phyloP scores from a whole-genome alignment of 192 early-diverging fungal genomes.

The Phycomyces blakesleeanus region DNA sequence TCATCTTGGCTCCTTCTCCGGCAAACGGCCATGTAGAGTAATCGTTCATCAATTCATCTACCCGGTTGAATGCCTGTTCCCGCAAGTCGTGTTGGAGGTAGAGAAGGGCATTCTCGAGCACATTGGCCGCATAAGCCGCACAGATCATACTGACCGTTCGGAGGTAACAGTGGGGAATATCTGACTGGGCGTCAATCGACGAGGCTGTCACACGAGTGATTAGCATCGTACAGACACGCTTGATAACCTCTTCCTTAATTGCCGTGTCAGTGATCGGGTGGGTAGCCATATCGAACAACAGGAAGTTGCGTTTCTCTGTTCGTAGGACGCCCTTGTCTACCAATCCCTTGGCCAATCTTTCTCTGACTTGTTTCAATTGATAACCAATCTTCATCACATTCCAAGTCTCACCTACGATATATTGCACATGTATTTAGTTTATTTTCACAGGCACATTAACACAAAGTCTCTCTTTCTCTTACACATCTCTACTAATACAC shows the following conservation, averaged over 20 bases:
- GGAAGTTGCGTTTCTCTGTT: constrained; percentile 93
- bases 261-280: constrained; percentile 89
- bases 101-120: constrained; percentile 92
- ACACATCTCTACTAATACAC: too few relatives aligned
- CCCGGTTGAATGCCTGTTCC: constrained; percentile 83
- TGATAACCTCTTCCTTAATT: constrained; percentile 85
- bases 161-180: constrained; percentile 54
- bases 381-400: constrained; percentile 95
- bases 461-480: too few relatives aligned
- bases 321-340: constrained; percentile 98
- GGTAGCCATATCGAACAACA: constrained; percentile 97
- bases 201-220: constrained; percentile 61
- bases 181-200: constrained; percentile 50
- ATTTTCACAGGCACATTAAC: too few relatives aligned
- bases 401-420: constrained; percentile 89
- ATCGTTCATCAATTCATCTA: constrained; percentile 87
- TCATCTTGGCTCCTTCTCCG: constrained; percentile 49
- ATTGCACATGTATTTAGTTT: too few relatives aligned
- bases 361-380: constrained; percentile 96
- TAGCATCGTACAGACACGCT: constrained; percentile 75
- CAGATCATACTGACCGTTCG: constrained; percentile 88
- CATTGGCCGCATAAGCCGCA: constrained; percentile 94
- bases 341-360: constrained; percentile 92
- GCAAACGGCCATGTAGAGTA: constrained; percentile 75
- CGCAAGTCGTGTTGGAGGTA: constrained; percentile 80